Base-by-base conservation (phyloP, 345 rosid species). In the Cardamine chenopodiifolia region DNA sequence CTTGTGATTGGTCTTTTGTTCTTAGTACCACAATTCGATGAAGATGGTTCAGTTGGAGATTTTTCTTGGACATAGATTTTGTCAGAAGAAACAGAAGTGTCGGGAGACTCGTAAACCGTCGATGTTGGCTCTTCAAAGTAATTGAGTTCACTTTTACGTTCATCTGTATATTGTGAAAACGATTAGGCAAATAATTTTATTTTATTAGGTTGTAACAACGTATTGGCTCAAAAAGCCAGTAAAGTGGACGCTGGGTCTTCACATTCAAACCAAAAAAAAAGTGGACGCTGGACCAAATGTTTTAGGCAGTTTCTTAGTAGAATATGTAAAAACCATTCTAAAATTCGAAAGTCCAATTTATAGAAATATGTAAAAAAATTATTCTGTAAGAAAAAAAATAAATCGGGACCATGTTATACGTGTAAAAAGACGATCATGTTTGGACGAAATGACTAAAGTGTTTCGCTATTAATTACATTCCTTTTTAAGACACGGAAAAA, bases 111-210 rank as follows among this genome's bases (percentile, higher is more conserved):
- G 18, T 85, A 15, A 4, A 57, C 45, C 18, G 62, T 60, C 44
- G 79, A 74, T 72, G 75, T 80, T 20, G 80, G 77, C 60, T 84
- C 90, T 58, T 85, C 91, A 19, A 79, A 79, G 78, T 84, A 83
- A 64, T 61, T 32, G 13, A 81, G 64, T 29, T 79, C 79, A 76
- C 78, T 84, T 39, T 65, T 65, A 55, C 32, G 81, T 72, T 84
- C 88, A 73, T 83, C 89, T 84, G 68, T 32, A 26, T 2, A n/a
- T 35, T n/a, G 61, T 0, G 57, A 64, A 56, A 47, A 8, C 4
- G 26, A 61, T 47, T 34, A 66, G 37, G 5, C 31, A 62, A 39
- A 17, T 0, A 2, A 14, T 9, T 60, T 39, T 28, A 20, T 13
- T 14, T 35, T 19, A 20, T 1, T 12, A 1, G 15, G 11, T 56